These are phyloP conservation scores for Blastobotrys chiropterorum DNA, from an alignment of 805 yeast genomes.

Conservation along the genomic window DNA sequence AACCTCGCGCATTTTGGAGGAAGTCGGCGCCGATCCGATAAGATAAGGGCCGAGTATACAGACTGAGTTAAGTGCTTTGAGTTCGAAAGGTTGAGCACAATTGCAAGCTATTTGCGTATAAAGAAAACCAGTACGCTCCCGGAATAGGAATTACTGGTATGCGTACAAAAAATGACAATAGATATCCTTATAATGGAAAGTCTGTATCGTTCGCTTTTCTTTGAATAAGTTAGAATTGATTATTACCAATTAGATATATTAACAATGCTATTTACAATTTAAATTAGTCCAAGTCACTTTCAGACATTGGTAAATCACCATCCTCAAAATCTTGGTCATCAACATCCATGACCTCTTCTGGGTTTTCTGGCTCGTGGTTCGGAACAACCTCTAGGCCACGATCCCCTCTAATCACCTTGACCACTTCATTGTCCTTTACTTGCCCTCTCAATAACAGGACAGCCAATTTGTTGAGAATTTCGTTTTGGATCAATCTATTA, in stretches of 20 bases:
- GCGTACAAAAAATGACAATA: too few relatives aligned
- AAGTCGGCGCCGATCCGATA: not conserved
- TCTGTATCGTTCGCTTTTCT: too few relatives aligned
- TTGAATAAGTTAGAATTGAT: too few relatives aligned
- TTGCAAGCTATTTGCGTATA: too few relatives aligned
- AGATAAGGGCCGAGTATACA: not conserved
- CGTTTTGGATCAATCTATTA: conserved; percentile 78
- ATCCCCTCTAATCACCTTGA: conserved; percentile 47
- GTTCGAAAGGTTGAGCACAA: not conserved
- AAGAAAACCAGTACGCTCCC: too few relatives aligned
- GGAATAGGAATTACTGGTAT: too few relatives aligned
- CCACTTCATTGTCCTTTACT: conserved; percentile 80
- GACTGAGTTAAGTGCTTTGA: not conserved
- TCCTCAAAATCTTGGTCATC: conserved; percentile 20
- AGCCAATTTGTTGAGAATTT: conserved; percentile 82
- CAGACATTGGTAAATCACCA: not conserved
- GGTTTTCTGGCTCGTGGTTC: conserved; percentile 68
- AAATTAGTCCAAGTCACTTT: not conserved
- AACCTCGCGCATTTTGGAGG: not conserved
- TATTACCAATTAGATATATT: not conserved
- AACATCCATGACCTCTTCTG: conserved; percentile 25
- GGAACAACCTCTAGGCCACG: conserved; percentile 77
- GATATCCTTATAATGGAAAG: too few relatives aligned
- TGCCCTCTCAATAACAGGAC: conserved; percentile 83
- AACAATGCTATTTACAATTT: not conserved